Percentiles rank a stretch among this genome's conserved stretches.
phyloP scores from a whole-genome alignment of 441 rosid genomes.

The Melastoma candidum region DNA sequence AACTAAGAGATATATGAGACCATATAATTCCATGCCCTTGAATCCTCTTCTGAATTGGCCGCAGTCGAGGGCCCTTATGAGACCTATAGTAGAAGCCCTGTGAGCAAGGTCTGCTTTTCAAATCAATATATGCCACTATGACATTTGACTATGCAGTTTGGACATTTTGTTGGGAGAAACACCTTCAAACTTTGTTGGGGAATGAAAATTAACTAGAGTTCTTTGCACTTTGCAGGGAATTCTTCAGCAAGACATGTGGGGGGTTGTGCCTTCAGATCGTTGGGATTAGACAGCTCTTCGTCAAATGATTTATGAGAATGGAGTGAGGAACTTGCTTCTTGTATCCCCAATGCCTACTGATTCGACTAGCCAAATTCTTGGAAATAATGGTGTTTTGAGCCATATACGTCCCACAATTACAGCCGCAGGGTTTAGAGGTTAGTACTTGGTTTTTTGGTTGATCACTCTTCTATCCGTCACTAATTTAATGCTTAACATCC shows the following conservation, averaged over 20 bases:
- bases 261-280: conserved; percentile 47
- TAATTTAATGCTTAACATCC: background rate
- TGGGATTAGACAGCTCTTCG: conserved; percentile 72
- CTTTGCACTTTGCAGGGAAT: conserved; percentile 39
- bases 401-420: conserved; percentile 81
- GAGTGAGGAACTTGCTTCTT: conserved; percentile 79
- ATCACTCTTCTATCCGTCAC: background rate
- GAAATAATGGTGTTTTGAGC: conserved; percentile 91
- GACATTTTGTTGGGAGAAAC: no score
- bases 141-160: no score
- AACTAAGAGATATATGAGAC: conserved; percentile 85
- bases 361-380: conserved; percentile 92
- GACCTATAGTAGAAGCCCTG: conserved; percentile 69
- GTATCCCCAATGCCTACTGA: conserved; percentile 96
- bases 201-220: no score
- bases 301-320: conserved; percentile 45
- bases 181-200: no score
- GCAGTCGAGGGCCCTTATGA: conserved; percentile 63
- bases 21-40: conserved; percentile 67
- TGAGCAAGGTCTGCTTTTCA: conserved; percentile 57
- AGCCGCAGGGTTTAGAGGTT: conserved; percentile 87
- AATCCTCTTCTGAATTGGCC: conserved; percentile 59
- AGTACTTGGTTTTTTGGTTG: background rate
- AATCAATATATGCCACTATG: no score
- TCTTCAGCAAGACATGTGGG: conserved; percentile 96